Conservation (phyloP, 2,329 filamentous ascomycete genomes). For the Xenosphaeropsis pyriputrescens region DNA sequence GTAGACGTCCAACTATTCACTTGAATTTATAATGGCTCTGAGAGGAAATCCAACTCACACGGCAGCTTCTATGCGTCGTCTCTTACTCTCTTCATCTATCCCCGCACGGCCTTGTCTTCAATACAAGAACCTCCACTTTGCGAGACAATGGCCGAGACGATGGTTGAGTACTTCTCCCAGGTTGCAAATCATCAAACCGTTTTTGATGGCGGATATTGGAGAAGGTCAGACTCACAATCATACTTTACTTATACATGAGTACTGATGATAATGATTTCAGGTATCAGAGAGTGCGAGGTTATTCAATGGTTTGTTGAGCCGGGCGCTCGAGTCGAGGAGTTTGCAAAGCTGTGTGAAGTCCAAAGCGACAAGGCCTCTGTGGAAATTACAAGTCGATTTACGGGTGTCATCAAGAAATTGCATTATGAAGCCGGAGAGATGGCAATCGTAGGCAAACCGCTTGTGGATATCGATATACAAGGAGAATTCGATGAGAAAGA, state of each 20-base stretch:
- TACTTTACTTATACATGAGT: too few species aligned
- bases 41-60: too few species aligned
- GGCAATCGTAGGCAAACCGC: slow-evolving; percentile 85
- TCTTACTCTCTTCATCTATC: too few species aligned
- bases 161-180: slow-evolving; percentile 13
- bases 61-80: too few species aligned
- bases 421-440: slow-evolving; percentile 95
- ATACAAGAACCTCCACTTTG: slow-evolving; percentile 2
- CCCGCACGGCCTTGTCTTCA: too few species aligned
- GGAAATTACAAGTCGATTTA: slow-evolving; percentile 90
- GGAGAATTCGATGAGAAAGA: slow-evolving; percentile 56
- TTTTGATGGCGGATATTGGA: slow-evolving; percentile 72
- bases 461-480: slow-evolving; percentile 89
- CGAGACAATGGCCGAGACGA: slow-evolving; percentile 7
- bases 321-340: slow-evolving; percentile 90
- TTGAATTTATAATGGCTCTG: too few species aligned
- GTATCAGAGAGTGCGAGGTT: slow-evolving; percentile 95
- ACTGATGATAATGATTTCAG: slow-evolving; percentile 26
- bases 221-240: slow-evolving; percentile 39
- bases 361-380: slow-evolving; percentile 90
- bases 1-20: too few species aligned
- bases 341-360: slow-evolving; percentile 94
- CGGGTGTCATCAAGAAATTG: slow-evolving; percentile 89
- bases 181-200: slow-evolving; percentile 51
- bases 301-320: slow-evolving; percentile 99